A percentile compares a stretch with the other conserved stretches of the same genome.
Conservation (phyloP, 2,329 filamentous ascomycete genomes). For the Trichoderma aggressivum region DNA sequence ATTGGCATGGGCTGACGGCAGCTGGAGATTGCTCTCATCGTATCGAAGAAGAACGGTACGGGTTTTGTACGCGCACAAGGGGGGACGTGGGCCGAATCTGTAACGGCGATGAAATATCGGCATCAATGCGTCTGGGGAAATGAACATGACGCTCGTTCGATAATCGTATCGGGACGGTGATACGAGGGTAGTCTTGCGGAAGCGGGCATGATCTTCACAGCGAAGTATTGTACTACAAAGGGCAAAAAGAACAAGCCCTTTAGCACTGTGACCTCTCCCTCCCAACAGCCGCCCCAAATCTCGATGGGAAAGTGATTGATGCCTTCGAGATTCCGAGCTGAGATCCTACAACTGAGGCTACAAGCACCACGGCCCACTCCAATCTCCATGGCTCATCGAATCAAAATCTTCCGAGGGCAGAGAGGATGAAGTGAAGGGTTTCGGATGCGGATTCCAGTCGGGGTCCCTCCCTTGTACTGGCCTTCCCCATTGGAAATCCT, state of each 20-base stretch:
- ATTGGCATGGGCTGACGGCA: not conserved
- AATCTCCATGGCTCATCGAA: not conserved
- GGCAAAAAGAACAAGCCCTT: not conserved
- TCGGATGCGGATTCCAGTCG: not conserved
- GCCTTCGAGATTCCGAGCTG: not conserved
- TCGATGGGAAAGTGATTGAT: not conserved
- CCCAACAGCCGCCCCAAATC: not conserved
- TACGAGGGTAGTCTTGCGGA: not conserved
- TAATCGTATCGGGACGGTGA: not conserved
- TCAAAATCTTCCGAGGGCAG: not conserved
- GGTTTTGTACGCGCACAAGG: not conserved
- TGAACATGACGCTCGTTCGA: not conserved
- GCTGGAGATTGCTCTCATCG: not conserved
- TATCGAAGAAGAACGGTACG: not conserved
- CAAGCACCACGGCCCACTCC: not conserved
- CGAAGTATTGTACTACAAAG: not conserved
- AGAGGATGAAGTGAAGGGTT: not conserved
- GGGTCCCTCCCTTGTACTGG: not conserved
- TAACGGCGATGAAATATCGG: not conserved
- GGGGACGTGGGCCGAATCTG: not conserved
- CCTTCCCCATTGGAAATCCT: constrained; percentile 6
- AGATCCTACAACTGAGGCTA: too few species aligned
- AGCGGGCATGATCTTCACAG: not conserved
- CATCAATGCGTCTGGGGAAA: constrained; percentile 9
- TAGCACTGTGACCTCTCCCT: not conserved